These are phyloP conservation scores for Decorospora gaudefroyi DNA, from an alignment of 2,329 filamentous ascomycete genomes.

Conservation along the genomic window DNA sequence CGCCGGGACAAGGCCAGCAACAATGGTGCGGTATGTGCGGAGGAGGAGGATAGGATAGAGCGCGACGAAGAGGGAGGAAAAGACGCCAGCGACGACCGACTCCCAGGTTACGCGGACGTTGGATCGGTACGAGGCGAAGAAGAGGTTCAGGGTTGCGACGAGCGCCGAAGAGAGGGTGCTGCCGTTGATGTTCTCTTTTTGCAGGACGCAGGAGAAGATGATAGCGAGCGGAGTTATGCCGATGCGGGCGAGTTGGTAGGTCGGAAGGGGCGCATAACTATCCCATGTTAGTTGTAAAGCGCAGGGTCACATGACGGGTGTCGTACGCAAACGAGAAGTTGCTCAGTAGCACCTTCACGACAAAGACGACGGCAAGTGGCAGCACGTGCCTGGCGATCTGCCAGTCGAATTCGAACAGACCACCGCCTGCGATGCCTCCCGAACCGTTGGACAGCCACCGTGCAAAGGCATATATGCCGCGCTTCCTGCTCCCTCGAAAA, in stretches of 20 bases:
- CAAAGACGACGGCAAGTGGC: constrained; percentile 56
- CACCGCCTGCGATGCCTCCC: constrained; percentile 59
- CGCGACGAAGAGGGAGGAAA: constrained; percentile 58
- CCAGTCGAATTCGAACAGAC: constrained; percentile 58
- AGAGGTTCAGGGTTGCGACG: constrained; percentile 57
- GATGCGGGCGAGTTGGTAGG: constrained; percentile 59
- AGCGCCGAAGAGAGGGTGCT: constrained; percentile 57
- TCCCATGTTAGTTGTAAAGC: constrained; percentile 11
- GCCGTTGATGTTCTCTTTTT: constrained; percentile 54
- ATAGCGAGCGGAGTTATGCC: constrained; percentile 57
- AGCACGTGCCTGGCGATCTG: constrained; percentile 54
- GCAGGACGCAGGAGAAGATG: constrained; percentile 54
- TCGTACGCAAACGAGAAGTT: constrained; percentile 60
- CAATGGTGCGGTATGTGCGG: constrained; percentile 55
- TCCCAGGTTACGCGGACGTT: constrained; percentile 58
- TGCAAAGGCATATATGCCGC: constrained; percentile 33
- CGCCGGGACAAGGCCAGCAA: constrained; percentile 52
- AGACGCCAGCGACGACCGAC: constrained; percentile 56
- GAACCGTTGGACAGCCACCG: constrained; percentile 49
- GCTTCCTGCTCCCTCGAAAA: constrained; percentile 35
- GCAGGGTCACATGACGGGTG: neutral
- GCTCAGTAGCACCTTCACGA: constrained; percentile 57
- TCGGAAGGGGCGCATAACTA: constrained; percentile 57
- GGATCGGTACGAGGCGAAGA: constrained; percentile 54
- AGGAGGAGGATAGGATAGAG: constrained; percentile 58